Evolutionary conservation across 2,329 filamentous ascomycete species (phyloP).

Genomic region (Colletotrichum sp.): DNA sequence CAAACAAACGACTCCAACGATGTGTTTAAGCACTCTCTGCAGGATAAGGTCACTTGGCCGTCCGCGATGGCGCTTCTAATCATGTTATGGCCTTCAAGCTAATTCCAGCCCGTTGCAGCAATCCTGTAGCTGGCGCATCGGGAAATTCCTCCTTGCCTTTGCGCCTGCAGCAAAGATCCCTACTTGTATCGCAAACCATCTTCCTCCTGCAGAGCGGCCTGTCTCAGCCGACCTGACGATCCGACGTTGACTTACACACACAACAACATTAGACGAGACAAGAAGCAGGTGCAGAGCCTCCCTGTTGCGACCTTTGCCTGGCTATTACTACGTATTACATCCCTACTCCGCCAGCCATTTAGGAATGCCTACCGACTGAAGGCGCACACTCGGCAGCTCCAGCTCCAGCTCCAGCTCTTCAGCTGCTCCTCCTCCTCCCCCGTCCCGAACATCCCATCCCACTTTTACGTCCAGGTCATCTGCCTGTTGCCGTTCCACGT

Average conservation of each 20-base stretch:
- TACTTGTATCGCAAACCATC: background rate
- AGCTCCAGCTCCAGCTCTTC: background rate
- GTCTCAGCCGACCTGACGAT: conserved; percentile 2
- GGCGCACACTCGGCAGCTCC: background rate
- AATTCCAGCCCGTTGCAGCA: background rate
- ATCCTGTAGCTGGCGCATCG: background rate
- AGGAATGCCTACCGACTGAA: background rate
- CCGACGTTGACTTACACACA: background rate
- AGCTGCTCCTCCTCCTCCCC: background rate
- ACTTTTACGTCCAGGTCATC: background rate
- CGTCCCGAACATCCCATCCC: background rate
- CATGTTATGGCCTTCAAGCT: background rate
- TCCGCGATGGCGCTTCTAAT: background rate
- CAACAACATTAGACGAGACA: background rate
- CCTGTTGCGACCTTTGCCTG: background rate
- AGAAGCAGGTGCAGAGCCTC: background rate
- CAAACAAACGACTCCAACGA: background rate
- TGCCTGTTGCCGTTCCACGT: background rate
- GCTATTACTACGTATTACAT: background rate
- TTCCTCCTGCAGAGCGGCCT: background rate
- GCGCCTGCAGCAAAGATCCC: background rate
- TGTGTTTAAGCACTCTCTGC: background rate
- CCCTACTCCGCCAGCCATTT: background rate
- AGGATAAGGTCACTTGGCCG: background rate
- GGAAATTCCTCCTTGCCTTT: background rate